These are phyloP conservation scores for Hippophae rhamnoides DNA, from an alignment of 306 rosid genomes.

Conservation along the genomic window DNA sequence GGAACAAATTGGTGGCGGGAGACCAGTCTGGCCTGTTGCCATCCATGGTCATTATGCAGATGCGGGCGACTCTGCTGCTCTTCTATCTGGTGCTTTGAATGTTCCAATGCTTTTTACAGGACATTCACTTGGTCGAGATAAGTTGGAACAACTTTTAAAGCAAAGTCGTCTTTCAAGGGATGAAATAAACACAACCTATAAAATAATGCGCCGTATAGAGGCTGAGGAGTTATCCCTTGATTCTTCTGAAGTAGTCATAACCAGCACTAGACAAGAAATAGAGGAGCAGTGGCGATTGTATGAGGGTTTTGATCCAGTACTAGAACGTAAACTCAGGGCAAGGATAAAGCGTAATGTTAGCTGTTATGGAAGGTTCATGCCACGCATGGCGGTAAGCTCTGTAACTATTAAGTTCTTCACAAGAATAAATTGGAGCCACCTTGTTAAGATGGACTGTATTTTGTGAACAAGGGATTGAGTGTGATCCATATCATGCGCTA, in stretches of 20 bases:
- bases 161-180: constrained; percentile 77
- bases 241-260: constrained; percentile 79
- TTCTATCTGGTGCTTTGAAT: constrained; percentile 81
- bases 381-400: constrained; percentile 80
- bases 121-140: constrained; percentile 97
- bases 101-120: constrained; percentile 97
- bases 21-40: constrained; percentile 90
- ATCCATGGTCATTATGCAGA: constrained; percentile 98
- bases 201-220: constrained; percentile 96
- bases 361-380: constrained; percentile 97
- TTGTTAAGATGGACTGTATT: too few relatives aligned
- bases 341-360: constrained; percentile 96
- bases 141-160: constrained; percentile 82
- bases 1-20: constrained; percentile 73
- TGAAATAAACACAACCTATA: constrained; percentile 78
- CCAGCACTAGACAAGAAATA: constrained; percentile 92
- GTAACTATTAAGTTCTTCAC: background rate
- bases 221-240: constrained; percentile 93
- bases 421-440: constrained; percentile 5
- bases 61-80: constrained; percentile 97
- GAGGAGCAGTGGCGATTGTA: constrained; percentile 97
- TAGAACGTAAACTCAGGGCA: constrained; percentile 92
- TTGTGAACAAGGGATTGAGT: too few relatives aligned
- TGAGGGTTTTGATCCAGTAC: constrained; percentile 91
- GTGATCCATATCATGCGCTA: too few relatives aligned